These are phyloP conservation scores for Sclerotinia glacialis DNA, from an alignment of 2,329 filamentous ascomycete species.

Conservation along the genomic window DNA sequence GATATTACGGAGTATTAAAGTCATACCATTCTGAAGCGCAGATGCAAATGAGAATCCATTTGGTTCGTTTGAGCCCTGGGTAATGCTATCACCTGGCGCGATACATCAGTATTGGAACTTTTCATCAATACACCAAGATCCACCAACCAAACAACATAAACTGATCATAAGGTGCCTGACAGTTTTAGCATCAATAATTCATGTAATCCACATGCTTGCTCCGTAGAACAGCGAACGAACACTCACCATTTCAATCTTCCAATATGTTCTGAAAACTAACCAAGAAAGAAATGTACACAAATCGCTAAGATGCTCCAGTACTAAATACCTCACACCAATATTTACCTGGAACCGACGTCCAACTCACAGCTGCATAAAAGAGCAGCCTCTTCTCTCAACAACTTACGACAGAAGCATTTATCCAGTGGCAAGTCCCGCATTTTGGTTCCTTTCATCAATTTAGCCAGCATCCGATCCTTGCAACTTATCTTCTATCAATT, in stretches of 20 bases:
- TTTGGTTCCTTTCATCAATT: neutral
- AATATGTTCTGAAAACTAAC: neutral
- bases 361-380: neutral
- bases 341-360: neutral
- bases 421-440: neutral
- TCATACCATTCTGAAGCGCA: conserved; percentile 31
- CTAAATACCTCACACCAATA: neutral
- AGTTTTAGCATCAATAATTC: neutral
- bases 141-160: conserved; percentile 19
- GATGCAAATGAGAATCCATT: conserved; percentile 32
- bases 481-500: conserved; percentile 3
- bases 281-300: neutral
- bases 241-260: neutral
- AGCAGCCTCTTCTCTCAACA: neutral
- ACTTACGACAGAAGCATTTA: neutral
- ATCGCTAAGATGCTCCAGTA: neutral
- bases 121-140: neutral
- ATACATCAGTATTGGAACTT: neutral
- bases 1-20: neutral
- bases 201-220: neutral
- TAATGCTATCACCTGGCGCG: conserved; percentile 33
- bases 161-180: conserved; percentile 18
- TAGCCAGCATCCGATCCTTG: conserved; percentile 13
- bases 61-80: conserved; percentile 29
- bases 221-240: neutral